phyloP scores from a whole-genome alignment of 2,329 filamentous ascomycete genomes.

The Trichophyton schoenleinii region DNA sequence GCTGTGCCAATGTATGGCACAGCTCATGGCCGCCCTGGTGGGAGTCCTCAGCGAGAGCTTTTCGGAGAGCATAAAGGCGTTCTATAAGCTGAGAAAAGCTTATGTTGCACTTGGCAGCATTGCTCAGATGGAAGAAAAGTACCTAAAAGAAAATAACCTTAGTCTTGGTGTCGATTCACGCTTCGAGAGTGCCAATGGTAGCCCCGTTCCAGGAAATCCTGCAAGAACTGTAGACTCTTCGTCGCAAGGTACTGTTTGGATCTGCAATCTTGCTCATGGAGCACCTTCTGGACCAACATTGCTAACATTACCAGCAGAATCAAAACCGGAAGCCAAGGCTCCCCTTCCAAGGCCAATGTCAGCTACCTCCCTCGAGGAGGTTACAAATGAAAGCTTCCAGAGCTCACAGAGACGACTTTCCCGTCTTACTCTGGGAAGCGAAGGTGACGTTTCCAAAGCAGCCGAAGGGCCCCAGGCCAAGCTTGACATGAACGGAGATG shows the following conservation, averaged over 20 bases:
- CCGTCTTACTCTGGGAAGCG: neutral
- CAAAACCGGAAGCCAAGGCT: neutral
- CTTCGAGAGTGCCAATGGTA: neutral
- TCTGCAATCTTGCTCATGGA: neutral
- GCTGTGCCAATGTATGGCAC: conserved; percentile 69
- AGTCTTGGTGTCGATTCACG: neutral
- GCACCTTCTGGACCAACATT: neutral
- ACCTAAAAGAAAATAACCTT: conserved; percentile 24
- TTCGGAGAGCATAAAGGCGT: conserved; percentile 79
- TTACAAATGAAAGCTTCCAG: neutral
- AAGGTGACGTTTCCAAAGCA: neutral
- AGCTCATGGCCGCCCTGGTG: conserved; percentile 80
- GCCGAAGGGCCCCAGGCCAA: neutral
- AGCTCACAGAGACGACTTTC: neutral
- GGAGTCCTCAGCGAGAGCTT: conserved; percentile 84
- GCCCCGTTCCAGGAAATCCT: neutral
- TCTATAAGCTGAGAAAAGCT: conserved; percentile 84
- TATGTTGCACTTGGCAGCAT: conserved; percentile 72
- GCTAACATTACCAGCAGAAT: neutral
- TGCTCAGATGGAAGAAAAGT: conserved; percentile 58
- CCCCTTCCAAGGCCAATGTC: neutral
- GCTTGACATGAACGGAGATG: conserved; percentile 29
- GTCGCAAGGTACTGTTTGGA: neutral
- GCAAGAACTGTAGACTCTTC: neutral
- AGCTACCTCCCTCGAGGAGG: neutral